Base-by-base conservation (phyloP, 225 moss, liverwort and hornwort genomes). In the Climacium dendroides region DNA sequence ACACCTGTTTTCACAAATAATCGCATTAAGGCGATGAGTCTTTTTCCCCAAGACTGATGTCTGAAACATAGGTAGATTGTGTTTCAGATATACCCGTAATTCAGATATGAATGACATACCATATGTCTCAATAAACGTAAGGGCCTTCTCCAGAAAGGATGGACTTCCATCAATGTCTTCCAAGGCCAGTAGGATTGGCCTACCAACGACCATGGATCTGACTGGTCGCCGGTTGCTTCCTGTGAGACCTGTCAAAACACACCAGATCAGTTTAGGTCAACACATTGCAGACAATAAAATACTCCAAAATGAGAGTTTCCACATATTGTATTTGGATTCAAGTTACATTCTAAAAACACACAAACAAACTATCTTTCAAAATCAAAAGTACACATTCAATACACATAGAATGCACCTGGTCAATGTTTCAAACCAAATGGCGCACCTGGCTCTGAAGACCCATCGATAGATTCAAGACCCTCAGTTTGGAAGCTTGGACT, bases 151-250 rank as follows among this genome's bases (percentile, higher is more conserved):
- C 83, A 98, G 88, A 86, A 98, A 98, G 61, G 98, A 95, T 43
- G 98, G 97, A 90, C 97, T 97, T 84, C 98, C 97, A 86, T 98
- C 97, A 88, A 96, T 89, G 65, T 98, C 97, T 89, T 95, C 95
- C 94, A 98, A 89, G 30, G 98, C 98, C 84, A 98, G 87, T 60
- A 98, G 87, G n/a, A 98, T 95, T 64, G 98, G 98, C 81, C 98
- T 94, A 67, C 98, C 98, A 41, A 98, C 94, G 64, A 98, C 97
- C 91, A 96, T 83, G 18, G 95, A 98, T 81, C 95, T 96, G 53
- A 91, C 93, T 75, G 95, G 91, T 81, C 96, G 94, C 87, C 98
- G 96, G 29, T 93, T 93, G 71, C 98, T 94, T 64, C 96, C 98
- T 91, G 61, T 59, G 60, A 87, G 85, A 78, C 78, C 82, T 82